These are phyloP conservation scores for Dendrobium nobile DNA, from an alignment of 106 monocot genomes.

Conservation along the genomic window DNA sequence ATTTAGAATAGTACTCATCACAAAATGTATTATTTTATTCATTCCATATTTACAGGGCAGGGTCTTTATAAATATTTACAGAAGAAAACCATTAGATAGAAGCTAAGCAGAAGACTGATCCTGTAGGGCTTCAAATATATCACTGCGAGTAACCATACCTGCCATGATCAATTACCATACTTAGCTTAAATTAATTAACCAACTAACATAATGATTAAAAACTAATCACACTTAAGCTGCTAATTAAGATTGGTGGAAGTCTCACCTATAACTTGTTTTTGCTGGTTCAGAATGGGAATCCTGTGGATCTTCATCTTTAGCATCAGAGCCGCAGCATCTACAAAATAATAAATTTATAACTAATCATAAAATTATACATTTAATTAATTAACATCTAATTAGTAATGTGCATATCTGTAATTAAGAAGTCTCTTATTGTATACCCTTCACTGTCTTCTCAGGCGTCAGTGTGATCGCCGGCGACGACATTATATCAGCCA, in stretches of 20 bases:
- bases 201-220: background rate
- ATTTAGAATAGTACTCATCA: no score
- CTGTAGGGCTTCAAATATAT: slow-evolving; percentile 30
- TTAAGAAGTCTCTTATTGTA: background rate
- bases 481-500: slow-evolving; percentile 20
- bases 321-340: slow-evolving; percentile 57
- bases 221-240: background rate
- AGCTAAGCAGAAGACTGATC: background rate
- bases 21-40: no score
- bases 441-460: slow-evolving; percentile 19
- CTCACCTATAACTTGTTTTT: slow-evolving; percentile 35
- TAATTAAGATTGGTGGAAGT: background rate
- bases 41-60: no score
- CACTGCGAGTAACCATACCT: slow-evolving; percentile 36
- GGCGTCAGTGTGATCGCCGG: slow-evolving; percentile 18
- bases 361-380: no score
- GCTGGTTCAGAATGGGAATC: slow-evolving; percentile 40
- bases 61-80: no score
- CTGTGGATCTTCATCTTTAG: slow-evolving; percentile 45
- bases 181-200: background rate
- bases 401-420: background rate
- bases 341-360: background rate
- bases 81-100: no score
- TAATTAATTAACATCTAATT: background rate
- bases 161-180: background rate